Evolutionary conservation across 2,329 filamentous ascomycete species (phyloP).

Genomic region (Intubia oerlemansii): DNA sequence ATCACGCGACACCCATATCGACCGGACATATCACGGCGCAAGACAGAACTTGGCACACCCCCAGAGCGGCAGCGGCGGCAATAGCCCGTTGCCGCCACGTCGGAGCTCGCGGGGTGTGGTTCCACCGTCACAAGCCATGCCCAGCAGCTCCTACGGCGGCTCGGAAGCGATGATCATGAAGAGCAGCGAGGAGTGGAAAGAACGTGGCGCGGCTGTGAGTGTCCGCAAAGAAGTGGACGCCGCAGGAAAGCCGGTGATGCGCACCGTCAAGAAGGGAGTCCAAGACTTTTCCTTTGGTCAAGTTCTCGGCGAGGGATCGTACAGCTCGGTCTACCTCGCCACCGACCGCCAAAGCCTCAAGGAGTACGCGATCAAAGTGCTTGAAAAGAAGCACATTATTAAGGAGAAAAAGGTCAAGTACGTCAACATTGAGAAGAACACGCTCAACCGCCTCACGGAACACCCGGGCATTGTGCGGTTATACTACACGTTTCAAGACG

Average conservation of each 20-base stretch:
- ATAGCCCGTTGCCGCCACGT: constrained; percentile 44
- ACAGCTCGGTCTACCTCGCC: constrained; percentile 85
- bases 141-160: constrained; percentile 27
- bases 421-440: constrained; percentile 98
- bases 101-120: constrained; percentile 55
- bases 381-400: constrained; percentile 97
- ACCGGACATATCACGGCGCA: constrained; percentile 13
- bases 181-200: constrained; percentile 87
- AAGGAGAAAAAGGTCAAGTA: constrained; percentile 99
- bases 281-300: constrained; percentile 90
- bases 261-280: constrained; percentile 87
- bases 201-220: constrained; percentile 73
- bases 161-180: constrained; percentile 7
- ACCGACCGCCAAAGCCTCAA: constrained; percentile 86
- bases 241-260: constrained; percentile 59
- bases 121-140: too few relatives aligned
- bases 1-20: constrained; percentile 33
- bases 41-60: constrained; percentile 26
- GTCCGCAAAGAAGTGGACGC: constrained; percentile 68
- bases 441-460: constrained; percentile 83
- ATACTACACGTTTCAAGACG: constrained; percentile 98
- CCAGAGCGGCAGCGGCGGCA: constrained; percentile 22
- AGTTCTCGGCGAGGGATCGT: constrained; percentile 84
- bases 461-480: constrained; percentile 90
- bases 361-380: constrained; percentile 93